Percentiles rank a stretch among this genome's conserved stretches.
Conservation (phyloP, 2,329 filamentous ascomycete genomes). For the Hymenoscyphus repandus region DNA sequence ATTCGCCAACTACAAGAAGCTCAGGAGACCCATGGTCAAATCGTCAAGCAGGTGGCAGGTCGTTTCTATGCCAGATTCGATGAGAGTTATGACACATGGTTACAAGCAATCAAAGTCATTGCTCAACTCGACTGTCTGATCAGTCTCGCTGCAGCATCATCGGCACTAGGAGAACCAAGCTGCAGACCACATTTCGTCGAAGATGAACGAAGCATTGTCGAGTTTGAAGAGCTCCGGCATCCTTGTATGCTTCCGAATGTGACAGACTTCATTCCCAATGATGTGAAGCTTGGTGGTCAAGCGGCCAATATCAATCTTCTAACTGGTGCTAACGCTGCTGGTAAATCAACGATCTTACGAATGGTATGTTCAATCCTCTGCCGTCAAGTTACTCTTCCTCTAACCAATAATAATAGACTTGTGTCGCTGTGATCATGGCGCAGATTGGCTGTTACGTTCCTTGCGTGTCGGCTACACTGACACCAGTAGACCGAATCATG, state of each 20-base stretch:
- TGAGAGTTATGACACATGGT: slow-evolving; percentile 77
- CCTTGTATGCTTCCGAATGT: slow-evolving; percentile 90
- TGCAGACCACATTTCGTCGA: slow-evolving; percentile 88
- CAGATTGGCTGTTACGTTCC: slow-evolving; percentile 94
- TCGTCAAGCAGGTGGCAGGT: slow-evolving; percentile 77
- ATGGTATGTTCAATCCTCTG: slow-evolving; percentile 58
- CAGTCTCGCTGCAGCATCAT: slow-evolving; percentile 83
- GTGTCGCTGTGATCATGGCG: slow-evolving; percentile 93
- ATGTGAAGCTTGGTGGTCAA: slow-evolving; percentile 78
- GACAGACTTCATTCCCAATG: slow-evolving; percentile 93
- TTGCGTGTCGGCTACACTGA: slow-evolving; percentile 73
- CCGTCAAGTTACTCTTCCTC: neutral
- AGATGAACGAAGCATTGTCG: slow-evolving; percentile 76
- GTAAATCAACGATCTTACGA: slow-evolving; percentile 91
- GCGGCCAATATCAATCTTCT: slow-evolving; percentile 81
- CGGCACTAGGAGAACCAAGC: slow-evolving; percentile 75
- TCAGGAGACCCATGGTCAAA: slow-evolving; percentile 87
- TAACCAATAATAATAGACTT: slow-evolving; percentile 54
- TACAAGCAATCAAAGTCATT: slow-evolving; percentile 82
- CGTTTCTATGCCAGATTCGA: slow-evolving; percentile 88
- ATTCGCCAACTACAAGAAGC: slow-evolving; percentile 89
- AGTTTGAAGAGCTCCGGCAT: slow-evolving; percentile 88
- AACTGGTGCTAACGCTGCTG: slow-evolving; percentile 93
- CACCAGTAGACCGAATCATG: slow-evolving; percentile 96
- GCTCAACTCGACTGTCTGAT: slow-evolving; percentile 93